Percentiles rank a stretch among this genome's conserved stretches.
These are phyloP conservation scores for Trametes coccinea DNA, from an alignment of 768 basidiomycete genomes.

Conservation along the genomic window DNA sequence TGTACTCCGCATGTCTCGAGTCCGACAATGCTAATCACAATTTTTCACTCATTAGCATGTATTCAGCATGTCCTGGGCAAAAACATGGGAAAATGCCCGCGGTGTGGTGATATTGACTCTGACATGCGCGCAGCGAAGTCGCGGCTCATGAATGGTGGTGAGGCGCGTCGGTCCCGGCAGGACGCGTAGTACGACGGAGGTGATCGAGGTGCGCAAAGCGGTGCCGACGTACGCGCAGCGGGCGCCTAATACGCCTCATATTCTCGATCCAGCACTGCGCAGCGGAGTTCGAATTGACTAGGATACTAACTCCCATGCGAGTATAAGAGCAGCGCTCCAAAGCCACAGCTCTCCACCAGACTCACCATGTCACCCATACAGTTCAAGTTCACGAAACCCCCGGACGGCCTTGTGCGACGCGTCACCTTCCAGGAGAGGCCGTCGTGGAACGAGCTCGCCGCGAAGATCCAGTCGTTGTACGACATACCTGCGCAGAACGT, in stretches of 20 bases:
- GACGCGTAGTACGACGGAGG: neutral
- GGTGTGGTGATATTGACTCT: too few relatives aligned
- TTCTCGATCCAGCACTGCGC: constrained; percentile 25
- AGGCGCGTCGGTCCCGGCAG: constrained; percentile 2
- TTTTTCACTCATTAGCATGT: too few relatives aligned
- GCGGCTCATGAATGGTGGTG: neutral
- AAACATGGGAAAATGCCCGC: too few relatives aligned
- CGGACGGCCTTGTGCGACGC: constrained; percentile 59
- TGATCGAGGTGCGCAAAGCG: constrained; percentile 19
- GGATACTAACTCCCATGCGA: neutral
- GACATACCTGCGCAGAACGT: constrained; percentile 57
- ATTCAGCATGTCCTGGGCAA: too few relatives aligned
- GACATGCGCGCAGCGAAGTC: neutral
- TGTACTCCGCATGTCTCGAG: too few relatives aligned
- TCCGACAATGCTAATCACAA: too few relatives aligned
- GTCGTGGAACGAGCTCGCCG: constrained; percentile 56
- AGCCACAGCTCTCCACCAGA: constrained; percentile 19
- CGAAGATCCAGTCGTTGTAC: constrained; percentile 56
- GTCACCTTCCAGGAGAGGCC: constrained; percentile 53
- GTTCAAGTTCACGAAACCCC: constrained; percentile 64
- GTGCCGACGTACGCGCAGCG: constrained; percentile 22
- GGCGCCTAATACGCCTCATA: neutral
- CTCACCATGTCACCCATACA: constrained; percentile 47
- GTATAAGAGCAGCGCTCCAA: constrained; percentile 14
- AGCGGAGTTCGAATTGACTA: constrained; percentile 23